Evolutionary conservation across 1,139 yeast species (phyloP).

Genomic region (Pichia sp.): DNA sequence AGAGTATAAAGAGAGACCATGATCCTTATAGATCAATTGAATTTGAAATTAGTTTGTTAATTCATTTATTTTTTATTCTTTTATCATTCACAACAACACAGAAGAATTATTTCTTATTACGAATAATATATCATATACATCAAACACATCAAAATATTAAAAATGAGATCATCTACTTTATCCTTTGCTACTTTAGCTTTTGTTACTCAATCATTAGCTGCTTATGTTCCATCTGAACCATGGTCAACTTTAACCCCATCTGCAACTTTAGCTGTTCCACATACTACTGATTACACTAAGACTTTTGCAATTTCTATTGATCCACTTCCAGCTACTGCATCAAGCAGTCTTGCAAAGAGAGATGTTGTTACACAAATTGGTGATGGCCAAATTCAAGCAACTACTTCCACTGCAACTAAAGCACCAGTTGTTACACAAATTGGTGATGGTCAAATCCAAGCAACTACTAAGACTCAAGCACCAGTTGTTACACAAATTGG

Average conservation of each 20-base stretch:
- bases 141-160: constrained; percentile 2
- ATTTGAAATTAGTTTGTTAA: not conserved
- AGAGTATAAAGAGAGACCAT: constrained; percentile 4
- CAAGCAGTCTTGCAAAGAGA: constrained; percentile 19
- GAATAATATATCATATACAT: constrained; percentile 4
- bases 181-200: constrained; percentile 25
- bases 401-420: constrained; percentile 23
- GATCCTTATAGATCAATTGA: constrained; percentile 7
- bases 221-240: constrained; percentile 64
- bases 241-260: constrained; percentile 69
- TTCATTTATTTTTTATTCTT: not conserved
- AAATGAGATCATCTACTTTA: constrained; percentile 19
- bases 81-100: constrained; percentile 5
- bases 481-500: constrained; percentile 34
- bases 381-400: constrained; percentile 43
- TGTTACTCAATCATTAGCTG: constrained; percentile 50
- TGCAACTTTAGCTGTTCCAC: constrained; percentile 49
- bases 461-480: constrained; percentile 30
- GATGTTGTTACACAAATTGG: constrained; percentile 36
- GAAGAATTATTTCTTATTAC: not conserved
- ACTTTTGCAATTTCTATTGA: constrained; percentile 67
- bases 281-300: constrained; percentile 49
- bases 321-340: constrained; percentile 35
- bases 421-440: constrained; percentile 35
- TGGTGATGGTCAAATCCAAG: constrained; percentile 33